Evolutionary conservation across 306 rosid species (phyloP).

Genomic region (Ammopiptanthus mongolicus): DNA sequence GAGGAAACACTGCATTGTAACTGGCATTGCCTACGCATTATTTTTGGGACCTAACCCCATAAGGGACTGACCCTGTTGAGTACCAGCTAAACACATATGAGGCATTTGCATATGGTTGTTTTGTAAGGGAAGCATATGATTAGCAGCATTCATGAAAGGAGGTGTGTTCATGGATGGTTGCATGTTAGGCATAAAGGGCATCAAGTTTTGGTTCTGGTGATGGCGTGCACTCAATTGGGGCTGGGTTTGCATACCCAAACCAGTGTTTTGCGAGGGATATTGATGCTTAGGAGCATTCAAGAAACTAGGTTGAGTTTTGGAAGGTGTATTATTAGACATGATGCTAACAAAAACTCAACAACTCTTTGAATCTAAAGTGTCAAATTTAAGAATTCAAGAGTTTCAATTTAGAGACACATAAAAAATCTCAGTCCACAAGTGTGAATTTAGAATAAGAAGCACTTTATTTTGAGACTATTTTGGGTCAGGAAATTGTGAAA

Average conservation of each 20-base stretch:
- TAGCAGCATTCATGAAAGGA: conserved; percentile 39
- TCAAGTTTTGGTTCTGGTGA: conserved; percentile 27
- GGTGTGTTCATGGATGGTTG: conserved; percentile 35
- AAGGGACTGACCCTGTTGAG: conserved; percentile 33
- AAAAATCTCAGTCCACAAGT: too few relatives aligned
- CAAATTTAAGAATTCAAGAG: too few relatives aligned
- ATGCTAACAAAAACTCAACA: conserved; percentile 10
- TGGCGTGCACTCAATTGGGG: too few relatives aligned
- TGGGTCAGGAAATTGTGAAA: neutral
- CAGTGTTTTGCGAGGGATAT: conserved; percentile 41
- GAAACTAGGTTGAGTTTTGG: conserved; percentile 39
- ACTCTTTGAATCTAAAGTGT: neutral
- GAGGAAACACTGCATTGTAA: conserved; percentile 30
- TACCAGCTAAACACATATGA: too few relatives aligned
- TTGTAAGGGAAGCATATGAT: conserved; percentile 40
- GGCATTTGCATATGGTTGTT: conserved; percentile 38
- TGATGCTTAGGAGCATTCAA: conserved; percentile 30
- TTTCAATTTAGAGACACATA: too few relatives aligned
- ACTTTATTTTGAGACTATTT: neutral
- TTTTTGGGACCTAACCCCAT: conserved; percentile 45
- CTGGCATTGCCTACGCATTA: too few relatives aligned
- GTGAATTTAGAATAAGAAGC: too few relatives aligned
- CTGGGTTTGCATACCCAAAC: conserved; percentile 17
- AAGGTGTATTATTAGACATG: conserved; percentile 17
- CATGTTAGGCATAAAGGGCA: conserved; percentile 33